A percentile compares a stretch with the other conserved stretches of the same genome.
Evolutionary conservation across 2,329 filamentous ascomycete species (phyloP).

Genomic region (Scedosporium minutisporum): DNA sequence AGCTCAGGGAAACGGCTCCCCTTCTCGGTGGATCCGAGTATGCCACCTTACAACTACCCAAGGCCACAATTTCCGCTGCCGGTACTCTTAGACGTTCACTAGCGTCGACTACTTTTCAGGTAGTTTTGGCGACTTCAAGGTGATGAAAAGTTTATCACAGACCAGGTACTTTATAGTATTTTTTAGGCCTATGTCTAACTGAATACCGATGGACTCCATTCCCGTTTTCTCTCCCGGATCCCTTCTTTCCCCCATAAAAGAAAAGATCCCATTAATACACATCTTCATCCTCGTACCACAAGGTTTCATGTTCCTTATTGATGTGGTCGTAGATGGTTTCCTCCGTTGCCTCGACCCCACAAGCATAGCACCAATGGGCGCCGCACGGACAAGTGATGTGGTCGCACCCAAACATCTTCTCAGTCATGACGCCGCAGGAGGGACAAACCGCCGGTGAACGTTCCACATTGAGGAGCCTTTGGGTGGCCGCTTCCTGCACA

Average conservation of each 20-base stretch:
- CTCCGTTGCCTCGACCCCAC: slow-evolving; percentile 18
- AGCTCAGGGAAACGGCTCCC: too few species aligned
- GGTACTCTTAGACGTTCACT: neutral
- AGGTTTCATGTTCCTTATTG: slow-evolving; percentile 20
- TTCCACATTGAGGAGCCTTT: neutral
- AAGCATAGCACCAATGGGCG: slow-evolving; percentile 31
- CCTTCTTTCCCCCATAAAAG: neutral
- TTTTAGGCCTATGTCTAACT: too few species aligned
- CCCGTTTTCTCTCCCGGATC: too few species aligned
- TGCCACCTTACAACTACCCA: too few species aligned
- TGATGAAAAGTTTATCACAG: neutral
- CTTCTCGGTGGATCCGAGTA: too few species aligned
- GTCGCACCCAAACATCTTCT: slow-evolving; percentile 27
- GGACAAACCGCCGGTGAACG: slow-evolving; percentile 22
- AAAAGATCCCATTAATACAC: slow-evolving; percentile 3
- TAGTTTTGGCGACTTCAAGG: neutral
- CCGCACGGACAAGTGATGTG: slow-evolving; percentile 28
- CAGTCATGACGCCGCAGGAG: slow-evolving; percentile 23
- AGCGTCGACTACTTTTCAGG: neutral
- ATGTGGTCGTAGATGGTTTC: slow-evolving; percentile 28
- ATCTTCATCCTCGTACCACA: slow-evolving; percentile 14
- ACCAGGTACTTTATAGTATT: neutral
- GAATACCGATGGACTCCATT: too few species aligned
- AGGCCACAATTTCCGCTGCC: neutral
- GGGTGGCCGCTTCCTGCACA: neutral